Evolutionary conservation across 176 grass and related monocot genomes (phyloP), one percentile per base, ranked within the genome.

Genomic region (Avena sativa): DNA sequence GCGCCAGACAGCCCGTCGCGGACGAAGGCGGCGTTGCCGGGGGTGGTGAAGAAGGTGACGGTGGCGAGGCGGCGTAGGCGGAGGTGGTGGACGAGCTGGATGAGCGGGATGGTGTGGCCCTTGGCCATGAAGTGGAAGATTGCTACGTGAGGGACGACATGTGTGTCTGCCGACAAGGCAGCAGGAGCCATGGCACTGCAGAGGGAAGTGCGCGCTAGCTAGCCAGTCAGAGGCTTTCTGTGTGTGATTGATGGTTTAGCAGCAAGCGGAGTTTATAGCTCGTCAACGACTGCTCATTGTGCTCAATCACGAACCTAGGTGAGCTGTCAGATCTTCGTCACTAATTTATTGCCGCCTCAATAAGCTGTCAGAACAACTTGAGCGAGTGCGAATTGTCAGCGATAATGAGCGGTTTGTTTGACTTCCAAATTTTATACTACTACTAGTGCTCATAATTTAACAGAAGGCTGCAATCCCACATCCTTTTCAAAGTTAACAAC

Each of bases 71-170:
- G 13, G 75, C 84, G 79, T n/a, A n/a, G 69, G 53, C 68, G 90
- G 86, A 92, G 86, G 70, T 87, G 76, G 61, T 89, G 66, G 30
- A 44, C 83, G 71, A 95, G 86, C 79, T 95, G 88, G 83, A 92
- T 79, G 60, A 95, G 61, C 13, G 93, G 90, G 86, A 92, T 95
- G 20, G 86, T 92, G 80, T 95, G 93, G 62, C 93, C 90, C 21
- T 92, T 95, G 52, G 93, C 84, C 79, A 95, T 84, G 88, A 92
- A 92, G 2, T 90, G 93, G 67, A 95, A 92, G 25, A 95, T 90
- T 58, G 81, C 88, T 75, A 92, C 51, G 79, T 91, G 93, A 73
- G 88, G 90, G 12, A 78, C 66, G 53, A 8, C 79, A 17, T 16
- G 60, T 26, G 51, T 17, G 16, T 15, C 71, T 0, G 61, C 16